These are phyloP conservation scores for Candida oleophila DNA, from an alignment of 805 yeast species.

Conservation along the genomic window DNA sequence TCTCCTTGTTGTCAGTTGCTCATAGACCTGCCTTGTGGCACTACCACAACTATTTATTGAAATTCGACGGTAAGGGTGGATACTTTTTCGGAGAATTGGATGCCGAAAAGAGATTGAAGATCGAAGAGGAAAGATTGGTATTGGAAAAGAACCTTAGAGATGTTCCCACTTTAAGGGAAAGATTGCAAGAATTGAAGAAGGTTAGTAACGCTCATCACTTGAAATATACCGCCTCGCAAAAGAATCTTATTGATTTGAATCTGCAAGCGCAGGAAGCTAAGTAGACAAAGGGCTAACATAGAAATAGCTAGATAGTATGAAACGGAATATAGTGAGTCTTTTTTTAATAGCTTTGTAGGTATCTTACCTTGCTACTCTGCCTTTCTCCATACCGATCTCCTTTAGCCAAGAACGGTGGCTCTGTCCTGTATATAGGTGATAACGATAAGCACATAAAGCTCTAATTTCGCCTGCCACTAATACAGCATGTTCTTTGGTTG, in stretches of 20 bases:
- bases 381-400: too few relatives aligned
- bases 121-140: conserved; percentile 74
- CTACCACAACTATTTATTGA: conserved; percentile 78
- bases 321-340: too few relatives aligned
- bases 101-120: conserved; percentile 66
- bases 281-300: too few relatives aligned
- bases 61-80: conserved; percentile 82
- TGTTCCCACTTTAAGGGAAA: conserved; percentile 63
- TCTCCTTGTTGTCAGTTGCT: conserved; percentile 85
- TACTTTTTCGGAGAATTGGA: conserved; percentile 62
- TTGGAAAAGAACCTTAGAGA: conserved; percentile 72
- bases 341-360: too few relatives aligned
- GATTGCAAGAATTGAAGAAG: conserved; percentile 62
- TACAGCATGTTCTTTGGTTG: neutral
- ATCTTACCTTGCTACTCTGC: too few relatives aligned
- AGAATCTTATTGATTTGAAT: neutral
- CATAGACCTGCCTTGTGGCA: conserved; percentile 93
- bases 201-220: conserved; percentile 46
- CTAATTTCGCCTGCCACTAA: too few relatives aligned
- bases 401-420: too few relatives aligned
- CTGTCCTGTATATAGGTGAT: too few relatives aligned
- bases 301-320: neutral
- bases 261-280: neutral
- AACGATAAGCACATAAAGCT: neutral
- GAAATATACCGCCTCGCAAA: conserved; percentile 16